Base-by-base conservation (phyloP, 2,329 filamentous ascomycete species). In the Colletotrichum tabaci region DNA sequence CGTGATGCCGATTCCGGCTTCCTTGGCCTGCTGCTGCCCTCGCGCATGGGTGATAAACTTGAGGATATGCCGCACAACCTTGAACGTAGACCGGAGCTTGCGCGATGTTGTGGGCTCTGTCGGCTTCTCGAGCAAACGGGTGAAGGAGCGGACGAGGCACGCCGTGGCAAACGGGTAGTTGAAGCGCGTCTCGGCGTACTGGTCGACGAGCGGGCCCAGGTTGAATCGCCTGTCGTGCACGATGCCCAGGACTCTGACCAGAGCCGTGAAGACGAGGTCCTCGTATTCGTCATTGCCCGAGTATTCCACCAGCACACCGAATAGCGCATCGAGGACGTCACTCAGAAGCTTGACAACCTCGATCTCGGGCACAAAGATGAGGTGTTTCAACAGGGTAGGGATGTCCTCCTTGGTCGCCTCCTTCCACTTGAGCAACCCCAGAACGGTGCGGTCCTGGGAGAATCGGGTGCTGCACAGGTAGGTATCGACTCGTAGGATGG, bases 141-240 rank as follows among this genome's bases (percentile, higher is more conserved):
- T 93, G 76, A 97, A 97, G 47, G 95, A 97, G 74, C 94, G 88
- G 62, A 98, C 91, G 38, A 99, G 86, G 78, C 94, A 97, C 6
- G 94, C 91, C 0, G 95, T 97, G 3, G 95, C 95, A 78, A 96
- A 96, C 0, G 96, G 96, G 79, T 97, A 98, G 79, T 96, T 95
- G 83, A 98, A 98, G 78, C 92, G 91, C 60, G 87, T 93, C 77
- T 96, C 93, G 2, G 95, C 94, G 78, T 98, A 98, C 70, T 95
- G 90, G 79, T 98, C 96, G 42, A 99, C 95, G 47, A 98, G 85
- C 0, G 96, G 95, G 1, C 93, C 92, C 9, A 98, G 86, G 77
- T 98, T 97, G 85, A 98, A 99, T 64, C 96, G 90, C 74, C 96
- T 90, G 81, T 99, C 96, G 78, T 98, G 94, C 6, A 98, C 94